phyloP scores from a whole-genome alignment of 1,139 yeast genomes.

The Candida glucosophila region DNA sequence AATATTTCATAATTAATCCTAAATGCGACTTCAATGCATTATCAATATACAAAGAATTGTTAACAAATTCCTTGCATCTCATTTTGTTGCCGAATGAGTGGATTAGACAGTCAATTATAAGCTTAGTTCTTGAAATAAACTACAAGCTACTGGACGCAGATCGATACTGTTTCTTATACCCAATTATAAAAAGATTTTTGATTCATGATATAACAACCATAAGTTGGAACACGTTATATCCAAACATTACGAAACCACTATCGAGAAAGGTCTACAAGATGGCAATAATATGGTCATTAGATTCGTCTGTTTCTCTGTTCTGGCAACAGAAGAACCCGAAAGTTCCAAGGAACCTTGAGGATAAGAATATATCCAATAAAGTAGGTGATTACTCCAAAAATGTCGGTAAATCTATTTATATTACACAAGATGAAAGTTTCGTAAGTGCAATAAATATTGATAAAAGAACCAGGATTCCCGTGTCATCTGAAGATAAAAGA shows the following conservation, averaged over 20 bases:
- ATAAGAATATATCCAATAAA: slow-evolving; percentile 17
- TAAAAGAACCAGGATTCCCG: slow-evolving; percentile 10
- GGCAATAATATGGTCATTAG: slow-evolving; percentile 64
- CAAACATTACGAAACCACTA: slow-evolving; percentile 59
- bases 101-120: slow-evolving; percentile 65
- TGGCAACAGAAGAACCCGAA: slow-evolving; percentile 75
- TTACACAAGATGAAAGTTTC: slow-evolving; percentile 22
- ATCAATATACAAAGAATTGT: slow-evolving; percentile 30
- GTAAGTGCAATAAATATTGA: not conserved
- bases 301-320: slow-evolving; percentile 59
- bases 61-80: slow-evolving; percentile 20
- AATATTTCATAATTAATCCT: slow-evolving; percentile 26
- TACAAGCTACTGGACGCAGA: slow-evolving; percentile 67
- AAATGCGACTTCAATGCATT: slow-evolving; percentile 31
- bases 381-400: slow-evolving; percentile 22
- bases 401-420: slow-evolving; percentile 33
- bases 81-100: slow-evolving; percentile 82
- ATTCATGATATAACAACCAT: slow-evolving; percentile 67
- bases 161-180: slow-evolving; percentile 72
- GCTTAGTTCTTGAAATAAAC: slow-evolving; percentile 54
- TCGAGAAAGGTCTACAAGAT: slow-evolving; percentile 59
- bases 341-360: slow-evolving; percentile 29
- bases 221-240: slow-evolving; percentile 54
- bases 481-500: slow-evolving; percentile 60
- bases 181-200: slow-evolving; percentile 69